These are phyloP conservation scores for Eutypella sp. DNA, from an alignment of 2,329 filamentous ascomycete species.

Conservation along the genomic window DNA sequence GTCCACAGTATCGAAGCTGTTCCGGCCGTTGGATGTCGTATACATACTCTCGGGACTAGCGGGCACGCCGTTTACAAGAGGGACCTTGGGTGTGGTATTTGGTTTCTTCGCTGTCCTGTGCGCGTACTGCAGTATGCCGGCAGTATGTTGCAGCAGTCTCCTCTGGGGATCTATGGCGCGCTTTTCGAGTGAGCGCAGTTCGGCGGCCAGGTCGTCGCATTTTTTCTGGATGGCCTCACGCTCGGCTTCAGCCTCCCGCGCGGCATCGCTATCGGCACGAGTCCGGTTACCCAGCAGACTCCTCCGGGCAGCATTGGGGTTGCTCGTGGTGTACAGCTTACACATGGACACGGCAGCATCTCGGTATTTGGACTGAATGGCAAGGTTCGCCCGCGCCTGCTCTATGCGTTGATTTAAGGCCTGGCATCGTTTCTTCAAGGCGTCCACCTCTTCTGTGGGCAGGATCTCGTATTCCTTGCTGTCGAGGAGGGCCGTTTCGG, in stretches of 20 bases:
- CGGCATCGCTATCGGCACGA: conserved; percentile 42
- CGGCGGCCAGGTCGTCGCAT: conserved; percentile 78
- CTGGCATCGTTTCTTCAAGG: conserved; percentile 80
- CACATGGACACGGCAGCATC: conserved; percentile 87
- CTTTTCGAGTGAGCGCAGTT: conserved; percentile 76
- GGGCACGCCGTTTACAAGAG: conserved; percentile 54
- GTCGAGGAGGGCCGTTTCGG: conserved; percentile 88
- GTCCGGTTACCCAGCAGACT: conserved; percentile 46
- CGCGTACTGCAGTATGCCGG: conserved; percentile 85
- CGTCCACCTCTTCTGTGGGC: conserved; percentile 86
- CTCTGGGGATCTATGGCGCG: conserved; percentile 69
- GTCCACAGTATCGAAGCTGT: conserved; percentile 49
- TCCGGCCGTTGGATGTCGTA: conserved; percentile 58
- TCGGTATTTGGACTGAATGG: conserved; percentile 87
- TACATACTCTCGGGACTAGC: conserved; percentile 75
- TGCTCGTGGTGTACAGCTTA: conserved; percentile 66
- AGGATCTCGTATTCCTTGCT: conserved; percentile 81
- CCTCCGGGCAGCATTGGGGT: conserved; percentile 40
- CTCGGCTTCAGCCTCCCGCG: conserved; percentile 66
- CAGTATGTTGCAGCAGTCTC: conserved; percentile 81
- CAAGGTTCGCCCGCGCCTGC: conserved; percentile 74
- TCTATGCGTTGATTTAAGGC: conserved; percentile 72
- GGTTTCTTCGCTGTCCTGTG: conserved; percentile 68
- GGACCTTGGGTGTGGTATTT: conserved; percentile 34
- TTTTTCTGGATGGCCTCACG: conserved; percentile 69